Evolutionary conservation across 169 alveolate species (phyloP), one percentile per base, ranked within the genome.

Genomic region (Plasmodium yoelii): DNA sequence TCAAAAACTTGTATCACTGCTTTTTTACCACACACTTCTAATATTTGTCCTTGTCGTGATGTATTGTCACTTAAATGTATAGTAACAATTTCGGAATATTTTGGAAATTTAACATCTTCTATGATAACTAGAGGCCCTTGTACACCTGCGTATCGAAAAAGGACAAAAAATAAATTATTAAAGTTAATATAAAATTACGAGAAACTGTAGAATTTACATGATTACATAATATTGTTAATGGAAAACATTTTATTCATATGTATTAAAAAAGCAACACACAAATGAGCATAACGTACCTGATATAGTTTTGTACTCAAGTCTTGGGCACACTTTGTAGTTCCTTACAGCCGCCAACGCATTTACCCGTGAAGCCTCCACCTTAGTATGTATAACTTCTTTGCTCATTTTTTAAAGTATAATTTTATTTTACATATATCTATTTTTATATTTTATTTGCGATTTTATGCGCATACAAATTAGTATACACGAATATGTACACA

Each of bases 1-100:
- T 99, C 99, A 92, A 99, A 99, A 60, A 99, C 99, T 95, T 99
- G 96, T 15, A 98, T 99, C 60, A 97, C 98, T 15, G 99, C 99
- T 87, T 98, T 96, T 92, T 98, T 97, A 68, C 99, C 99, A 72
- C 96, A 92, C 44, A 98, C 99, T 95, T 98, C 99, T 84, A 99
- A 93, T 26, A 99, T 99, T 94, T 99, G 99, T 7, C 99, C 99
- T 84, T 98, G 97, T 44, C 99, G 94, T 15, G 97, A 94, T 7
- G 99, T 84, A 28, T 99, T 99, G 72, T 98, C 99, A n/a, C 99
- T 99, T 63, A 98, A 95, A 92, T 97, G 97, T 53, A 98, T 98
- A 61, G 97, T 97, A 42, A 99, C 99, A 68, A 98, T 98, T 94
- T 98, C 99, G 1, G 98, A 96, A 84, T 97, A 99, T 91, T 97